phyloP scores from a whole-genome alignment of 768 basidiomycete species.

The Pleurotus tuoliensis region DNA sequence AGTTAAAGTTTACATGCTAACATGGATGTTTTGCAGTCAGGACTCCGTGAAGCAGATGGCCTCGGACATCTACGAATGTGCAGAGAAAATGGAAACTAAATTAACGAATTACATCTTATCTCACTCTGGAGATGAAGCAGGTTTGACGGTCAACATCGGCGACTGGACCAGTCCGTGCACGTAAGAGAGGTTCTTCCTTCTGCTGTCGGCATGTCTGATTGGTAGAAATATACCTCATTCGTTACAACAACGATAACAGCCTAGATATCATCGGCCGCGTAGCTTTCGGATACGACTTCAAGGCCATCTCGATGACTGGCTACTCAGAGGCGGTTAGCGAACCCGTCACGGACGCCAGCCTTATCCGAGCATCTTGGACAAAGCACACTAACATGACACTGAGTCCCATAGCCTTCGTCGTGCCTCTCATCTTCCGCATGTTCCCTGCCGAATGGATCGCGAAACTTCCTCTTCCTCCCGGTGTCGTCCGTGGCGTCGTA shows the following conservation, averaged over 20 bases:
- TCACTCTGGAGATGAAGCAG: conserved; percentile 9
- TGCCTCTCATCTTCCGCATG: conserved; percentile 23
- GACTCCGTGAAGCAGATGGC: conserved; percentile 31
- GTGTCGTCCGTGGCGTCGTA: conserved; percentile 13
- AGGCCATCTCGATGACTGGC: conserved; percentile 11
- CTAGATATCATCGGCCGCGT: conserved; percentile 30
- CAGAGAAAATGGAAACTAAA: conserved; percentile 17
- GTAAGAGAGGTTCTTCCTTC: conserved; percentile 11
- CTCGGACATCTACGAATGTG: conserved; percentile 27
- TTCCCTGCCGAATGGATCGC: conserved; percentile 16
- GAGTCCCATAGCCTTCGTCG: conserved; percentile 19
- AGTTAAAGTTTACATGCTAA: background rate
- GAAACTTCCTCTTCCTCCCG: conserved; percentile 4
- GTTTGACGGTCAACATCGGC: conserved; percentile 17
- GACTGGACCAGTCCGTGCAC: conserved; percentile 18
- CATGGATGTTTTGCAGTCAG: conserved; percentile 14
- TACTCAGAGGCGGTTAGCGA: background rate
- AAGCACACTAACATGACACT: conserved; percentile 16
- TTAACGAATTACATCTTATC: conserved; percentile 19
- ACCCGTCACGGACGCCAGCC: conserved; percentile 16
- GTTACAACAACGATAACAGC: conserved; percentile 5
- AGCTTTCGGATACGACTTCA: conserved; percentile 39
- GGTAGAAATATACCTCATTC: background rate
- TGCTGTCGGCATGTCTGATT: background rate
- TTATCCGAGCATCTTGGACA: conserved; percentile 21